phyloP scores from a whole-genome alignment of 2,329 filamentous ascomycete species.

The Fonsecaea pugnacius region DNA sequence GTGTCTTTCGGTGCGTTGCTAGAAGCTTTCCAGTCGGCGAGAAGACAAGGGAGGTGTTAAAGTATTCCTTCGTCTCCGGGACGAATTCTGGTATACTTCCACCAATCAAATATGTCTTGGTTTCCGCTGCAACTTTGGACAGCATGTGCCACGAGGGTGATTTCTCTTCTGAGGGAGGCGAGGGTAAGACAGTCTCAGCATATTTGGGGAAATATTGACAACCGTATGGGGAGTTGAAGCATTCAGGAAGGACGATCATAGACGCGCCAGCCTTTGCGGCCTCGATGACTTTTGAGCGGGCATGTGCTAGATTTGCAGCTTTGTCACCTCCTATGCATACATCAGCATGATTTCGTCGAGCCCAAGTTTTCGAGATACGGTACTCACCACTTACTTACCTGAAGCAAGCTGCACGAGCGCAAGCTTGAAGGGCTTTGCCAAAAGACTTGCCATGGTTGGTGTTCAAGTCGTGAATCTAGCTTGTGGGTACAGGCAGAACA shows the following conservation, averaged over 20 bases:
- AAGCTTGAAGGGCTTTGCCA: conserved; percentile 78
- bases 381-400: conserved; percentile 54
- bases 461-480: not conserved
- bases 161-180: conserved; percentile 69
- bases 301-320: conserved; percentile 77
- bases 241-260: conserved; percentile 92
- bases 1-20: conserved; percentile 89
- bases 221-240: conserved; percentile 98
- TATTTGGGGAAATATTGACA: conserved; percentile 88
- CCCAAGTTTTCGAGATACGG: conserved; percentile 1
- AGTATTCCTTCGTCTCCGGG: conserved; percentile 69
- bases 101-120: conserved; percentile 79
- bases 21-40: conserved; percentile 76
- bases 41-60: conserved; percentile 90
- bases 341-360: conserved; percentile 27
- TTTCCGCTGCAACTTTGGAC: conserved; percentile 75
- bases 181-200: conserved; percentile 82
- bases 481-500: not conserved
- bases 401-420: conserved; percentile 81
- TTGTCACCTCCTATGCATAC: conserved; percentile 71
- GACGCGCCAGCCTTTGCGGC: conserved; percentile 77
- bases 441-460: conserved; percentile 57
- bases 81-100: conserved; percentile 89
- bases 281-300: conserved; percentile 79
- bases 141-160: conserved; percentile 87